Conservation (phyloP, 2,329 filamentous ascomycete species). For the Trichoderma sp. region DNA sequence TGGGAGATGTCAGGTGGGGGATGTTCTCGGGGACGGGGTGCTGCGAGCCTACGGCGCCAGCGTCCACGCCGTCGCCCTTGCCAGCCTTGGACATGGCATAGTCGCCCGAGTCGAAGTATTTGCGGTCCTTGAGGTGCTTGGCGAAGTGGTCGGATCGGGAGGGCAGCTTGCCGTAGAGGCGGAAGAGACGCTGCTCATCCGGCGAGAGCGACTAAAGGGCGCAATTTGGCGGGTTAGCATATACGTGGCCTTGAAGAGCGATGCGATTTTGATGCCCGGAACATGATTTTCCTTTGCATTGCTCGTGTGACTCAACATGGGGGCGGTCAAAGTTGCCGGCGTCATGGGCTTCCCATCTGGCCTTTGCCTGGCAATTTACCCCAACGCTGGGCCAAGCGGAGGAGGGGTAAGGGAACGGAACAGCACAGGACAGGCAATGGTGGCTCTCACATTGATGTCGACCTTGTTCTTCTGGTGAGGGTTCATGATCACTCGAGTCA, state of each 20-base stretch:
- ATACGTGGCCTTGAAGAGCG: background rate
- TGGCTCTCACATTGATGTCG: slow-evolving; percentile 74
- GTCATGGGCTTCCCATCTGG: background rate
- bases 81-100: slow-evolving; percentile 97
- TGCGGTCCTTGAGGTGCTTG: slow-evolving; percentile 99
- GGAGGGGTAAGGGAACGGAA: background rate
- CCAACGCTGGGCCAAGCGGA: background rate
- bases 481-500: slow-evolving; percentile 66
- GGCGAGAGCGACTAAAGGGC: slow-evolving; percentile 80
- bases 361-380: background rate
- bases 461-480: slow-evolving; percentile 98
- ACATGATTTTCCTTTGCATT: background rate
- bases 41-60: slow-evolving; percentile 90
- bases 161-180: slow-evolving; percentile 95
- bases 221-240: background rate
- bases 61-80: slow-evolving; percentile 91
- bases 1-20: slow-evolving; percentile 77
- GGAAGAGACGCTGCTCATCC: slow-evolving; percentile 95
- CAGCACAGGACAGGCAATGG: background rate
- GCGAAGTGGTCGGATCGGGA: slow-evolving; percentile 95
- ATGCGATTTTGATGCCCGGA: background rate
- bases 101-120: slow-evolving; percentile 96
- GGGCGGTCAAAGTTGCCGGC: background rate
- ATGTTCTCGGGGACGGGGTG: slow-evolving; percentile 96
- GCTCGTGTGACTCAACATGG: background rate